Evolutionary conservation across 805 yeast genomes (phyloP).

Genomic region (Cephaloascus fragrans): DNA sequence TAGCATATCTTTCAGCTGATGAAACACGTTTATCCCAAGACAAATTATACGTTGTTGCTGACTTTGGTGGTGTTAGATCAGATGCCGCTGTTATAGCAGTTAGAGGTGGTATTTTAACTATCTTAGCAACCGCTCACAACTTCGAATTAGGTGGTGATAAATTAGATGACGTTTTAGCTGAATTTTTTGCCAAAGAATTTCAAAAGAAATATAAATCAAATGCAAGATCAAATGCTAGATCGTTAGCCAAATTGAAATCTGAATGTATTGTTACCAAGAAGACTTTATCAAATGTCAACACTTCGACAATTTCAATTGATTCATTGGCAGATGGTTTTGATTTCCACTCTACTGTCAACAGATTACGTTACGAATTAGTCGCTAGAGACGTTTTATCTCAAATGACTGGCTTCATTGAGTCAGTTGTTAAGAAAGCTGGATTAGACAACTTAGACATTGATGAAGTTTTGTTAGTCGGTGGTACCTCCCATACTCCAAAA

Average conservation of each 20-base stretch:
- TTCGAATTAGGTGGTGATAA: conserved; percentile 79
- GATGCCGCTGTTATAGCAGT: conserved; percentile 92
- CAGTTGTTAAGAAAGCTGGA: conserved; percentile 70
- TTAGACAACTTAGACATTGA: conserved; percentile 80
- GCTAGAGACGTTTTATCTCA: conserved; percentile 70
- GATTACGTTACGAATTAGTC: conserved; percentile 85
- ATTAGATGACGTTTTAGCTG: conserved; percentile 72
- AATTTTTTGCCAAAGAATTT: conserved; percentile 86
- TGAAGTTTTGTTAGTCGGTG: conserved; percentile 89
- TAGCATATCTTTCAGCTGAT: conserved; percentile 58
- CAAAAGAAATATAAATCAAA: conserved; percentile 77
- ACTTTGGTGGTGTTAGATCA: conserved; percentile 92
- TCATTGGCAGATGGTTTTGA: conserved; percentile 91
- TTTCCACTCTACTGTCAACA: conserved; percentile 86
- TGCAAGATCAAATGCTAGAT: conserved; percentile 73
- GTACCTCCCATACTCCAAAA: conserved; percentile 88
- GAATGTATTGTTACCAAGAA: conserved; percentile 81
- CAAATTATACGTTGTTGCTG: conserved; percentile 83
- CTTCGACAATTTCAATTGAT: conserved; percentile 89
- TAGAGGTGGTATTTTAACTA: conserved; percentile 89
- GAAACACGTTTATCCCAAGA: conserved; percentile 45
- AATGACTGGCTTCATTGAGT: conserved; percentile 69
- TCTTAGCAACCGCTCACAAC: conserved; percentile 79
- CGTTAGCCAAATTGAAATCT: conserved; percentile 78
- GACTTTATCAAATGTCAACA: conserved; percentile 82